These are phyloP conservation scores for Cercospora brassicicola DNA, from an alignment of 2,329 filamentous ascomycete genomes.

Conservation along the genomic window DNA sequence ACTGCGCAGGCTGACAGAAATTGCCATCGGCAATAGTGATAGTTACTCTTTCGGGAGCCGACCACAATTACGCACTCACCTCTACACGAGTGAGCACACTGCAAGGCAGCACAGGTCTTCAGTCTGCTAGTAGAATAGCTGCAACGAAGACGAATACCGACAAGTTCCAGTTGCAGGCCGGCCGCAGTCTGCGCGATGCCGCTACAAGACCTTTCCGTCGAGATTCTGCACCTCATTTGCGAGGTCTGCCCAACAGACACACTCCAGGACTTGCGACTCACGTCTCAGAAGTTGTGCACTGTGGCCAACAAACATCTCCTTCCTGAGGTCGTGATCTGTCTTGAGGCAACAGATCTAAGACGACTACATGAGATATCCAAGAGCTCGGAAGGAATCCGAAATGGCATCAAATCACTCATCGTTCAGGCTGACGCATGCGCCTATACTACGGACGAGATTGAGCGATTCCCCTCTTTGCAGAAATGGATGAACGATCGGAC, in stretches of 20 bases:
- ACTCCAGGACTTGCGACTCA: slow-evolving; percentile 3
- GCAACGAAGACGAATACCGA: neutral
- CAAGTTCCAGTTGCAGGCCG: neutral
- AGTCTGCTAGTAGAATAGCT: neutral
- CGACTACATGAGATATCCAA: neutral
- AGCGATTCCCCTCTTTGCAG: neutral
- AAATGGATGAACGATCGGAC: neutral
- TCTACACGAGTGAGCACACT: neutral
- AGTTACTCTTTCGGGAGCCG: neutral
- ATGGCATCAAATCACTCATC: neutral
- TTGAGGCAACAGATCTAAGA: neutral
- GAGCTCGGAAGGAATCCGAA: neutral
- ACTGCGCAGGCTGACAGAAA: neutral
- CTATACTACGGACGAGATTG: neutral
- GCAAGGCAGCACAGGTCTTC: neutral
- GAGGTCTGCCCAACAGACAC: neutral
- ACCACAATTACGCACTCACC: neutral
- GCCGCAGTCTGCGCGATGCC: neutral
- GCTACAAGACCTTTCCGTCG: neutral
- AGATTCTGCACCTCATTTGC: slow-evolving; percentile 7
- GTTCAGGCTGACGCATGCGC: slow-evolving; percentile 1
- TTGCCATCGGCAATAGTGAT: neutral
- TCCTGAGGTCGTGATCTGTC: neutral
- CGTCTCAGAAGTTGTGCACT: neutral
- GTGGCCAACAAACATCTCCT: neutral